Percentiles rank a stretch among this genome's conserved stretches.
These are phyloP conservation scores for Pseudocercospora musae DNA, from an alignment of 2,329 filamentous ascomycete species.

Conservation along the genomic window DNA sequence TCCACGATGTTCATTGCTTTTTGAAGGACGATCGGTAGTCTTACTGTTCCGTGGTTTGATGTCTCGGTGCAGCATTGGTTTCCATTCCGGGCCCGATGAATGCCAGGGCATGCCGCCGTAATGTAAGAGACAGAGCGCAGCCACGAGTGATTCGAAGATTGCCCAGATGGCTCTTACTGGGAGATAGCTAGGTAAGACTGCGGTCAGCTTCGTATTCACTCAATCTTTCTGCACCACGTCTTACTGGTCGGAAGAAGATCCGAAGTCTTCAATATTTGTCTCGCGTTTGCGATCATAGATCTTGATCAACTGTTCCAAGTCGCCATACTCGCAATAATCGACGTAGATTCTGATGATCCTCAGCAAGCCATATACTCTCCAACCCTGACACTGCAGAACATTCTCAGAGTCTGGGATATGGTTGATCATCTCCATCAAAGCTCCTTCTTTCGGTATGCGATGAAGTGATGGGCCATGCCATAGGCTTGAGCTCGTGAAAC, in stretches of 20 bases:
- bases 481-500: not conserved
- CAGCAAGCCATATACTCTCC: not conserved
- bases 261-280: not conserved
- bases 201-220: not conserved
- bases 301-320: not conserved
- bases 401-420: not conserved
- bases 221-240: not conserved
- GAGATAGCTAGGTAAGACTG: not conserved
- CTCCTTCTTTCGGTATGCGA: not conserved
- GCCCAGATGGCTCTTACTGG: not conserved
- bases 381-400: not conserved
- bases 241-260: not conserved
- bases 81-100: not conserved
- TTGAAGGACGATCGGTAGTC: not conserved
- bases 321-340: not conserved
- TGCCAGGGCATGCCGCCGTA: not conserved
- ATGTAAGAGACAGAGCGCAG: not conserved
- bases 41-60: not conserved
- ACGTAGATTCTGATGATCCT: not conserved
- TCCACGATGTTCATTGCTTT: not conserved
- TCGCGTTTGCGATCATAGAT: not conserved
- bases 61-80: not conserved
- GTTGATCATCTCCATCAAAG: not conserved
- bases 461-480: not conserved
- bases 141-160: not conserved